Evolutionary conservation across 768 basidiomycete species (phyloP).

Genomic region (Podaxis sp.): DNA sequence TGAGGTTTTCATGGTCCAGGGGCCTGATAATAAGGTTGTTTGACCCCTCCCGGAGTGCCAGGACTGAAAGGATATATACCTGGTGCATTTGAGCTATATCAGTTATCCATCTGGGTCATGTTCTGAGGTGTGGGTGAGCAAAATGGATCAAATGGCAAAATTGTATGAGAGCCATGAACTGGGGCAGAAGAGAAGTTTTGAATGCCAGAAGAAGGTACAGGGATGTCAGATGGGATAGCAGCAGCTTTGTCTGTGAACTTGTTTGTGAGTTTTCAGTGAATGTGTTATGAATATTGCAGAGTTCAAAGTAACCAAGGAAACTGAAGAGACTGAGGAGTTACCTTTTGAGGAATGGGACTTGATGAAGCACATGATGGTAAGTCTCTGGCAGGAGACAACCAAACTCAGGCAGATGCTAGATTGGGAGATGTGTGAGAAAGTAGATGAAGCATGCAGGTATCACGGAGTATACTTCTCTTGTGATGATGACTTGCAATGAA

Average conservation of each 20-base stretch:
- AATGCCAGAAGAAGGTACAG: background rate
- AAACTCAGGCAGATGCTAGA: too few relatives aligned
- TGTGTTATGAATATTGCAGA: too few relatives aligned
- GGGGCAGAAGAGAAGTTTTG: background rate
- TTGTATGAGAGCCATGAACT: background rate
- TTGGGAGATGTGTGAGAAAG: too few relatives aligned
- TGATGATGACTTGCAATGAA: too few relatives aligned
- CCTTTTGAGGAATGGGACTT: too few relatives aligned
- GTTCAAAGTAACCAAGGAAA: too few relatives aligned
- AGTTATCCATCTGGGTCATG: background rate
- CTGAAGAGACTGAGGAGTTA: too few relatives aligned
- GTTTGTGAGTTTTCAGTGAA: conserved; percentile 1
- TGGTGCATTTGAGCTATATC: background rate
- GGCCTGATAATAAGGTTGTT: background rate
- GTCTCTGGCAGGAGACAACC: too few relatives aligned
- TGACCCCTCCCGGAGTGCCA: background rate
- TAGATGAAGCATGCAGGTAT: too few relatives aligned
- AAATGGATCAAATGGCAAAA: background rate
- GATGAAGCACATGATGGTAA: too few relatives aligned
- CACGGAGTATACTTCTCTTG: too few relatives aligned
- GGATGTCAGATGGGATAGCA: background rate
- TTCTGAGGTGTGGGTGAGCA: background rate
- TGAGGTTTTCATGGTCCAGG: background rate
- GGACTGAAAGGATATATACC: background rate
- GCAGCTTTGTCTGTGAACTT: background rate